Evolutionary conservation across 768 basidiomycete species (phyloP), one percentile per base, ranked within the genome.

Genomic region (Baorangia bicolor): DNA sequence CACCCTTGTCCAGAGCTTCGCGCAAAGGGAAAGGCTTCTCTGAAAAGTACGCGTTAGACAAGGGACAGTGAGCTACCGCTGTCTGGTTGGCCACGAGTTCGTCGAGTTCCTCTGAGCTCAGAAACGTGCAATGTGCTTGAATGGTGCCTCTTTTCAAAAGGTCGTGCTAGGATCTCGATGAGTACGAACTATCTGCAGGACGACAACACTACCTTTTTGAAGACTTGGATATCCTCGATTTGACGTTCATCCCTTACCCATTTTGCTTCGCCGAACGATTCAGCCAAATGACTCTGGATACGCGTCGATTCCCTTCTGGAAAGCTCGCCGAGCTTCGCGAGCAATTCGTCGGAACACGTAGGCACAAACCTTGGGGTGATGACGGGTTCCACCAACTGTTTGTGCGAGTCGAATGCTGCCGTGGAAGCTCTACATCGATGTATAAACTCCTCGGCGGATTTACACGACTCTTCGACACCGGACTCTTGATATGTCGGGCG

Each of bases 331-430:
- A 96, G 75, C 10, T 83, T 86, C 10, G 59, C 57, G 0, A 95
- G 77, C 30, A 94, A 76, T 41, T 80, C 83, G 47, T 89, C 77
- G 2, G 90, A 88, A 67, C 92, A 95, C 0, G 92, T 92, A 1
- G 94, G 94, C 3, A 95, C 86, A 60, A 95, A 96, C 18, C 94
- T 83, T 0, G 94, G 94, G 0, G 94, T 94, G 51, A 96, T 70
- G 11, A 95, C 90, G 1, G 94, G 94, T 53, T 88, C 81, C 5
- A 94, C 80, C 10, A 91, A 77, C 11, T 79, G 77, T 41, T 68
- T 64, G 60, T 84, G 77, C 3, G 65, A 45, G 0, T 79, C 78
- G 1, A 84, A 67, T 21, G 71, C 53, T 5, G 74, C 63, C 5
- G 75, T 72, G 10, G 81, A 66, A 1, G 71, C 64, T 27, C 65